These are phyloP conservation scores for Trichoderma pleuroti DNA, from an alignment of 2,329 filamentous ascomycete species.

Conservation along the genomic window DNA sequence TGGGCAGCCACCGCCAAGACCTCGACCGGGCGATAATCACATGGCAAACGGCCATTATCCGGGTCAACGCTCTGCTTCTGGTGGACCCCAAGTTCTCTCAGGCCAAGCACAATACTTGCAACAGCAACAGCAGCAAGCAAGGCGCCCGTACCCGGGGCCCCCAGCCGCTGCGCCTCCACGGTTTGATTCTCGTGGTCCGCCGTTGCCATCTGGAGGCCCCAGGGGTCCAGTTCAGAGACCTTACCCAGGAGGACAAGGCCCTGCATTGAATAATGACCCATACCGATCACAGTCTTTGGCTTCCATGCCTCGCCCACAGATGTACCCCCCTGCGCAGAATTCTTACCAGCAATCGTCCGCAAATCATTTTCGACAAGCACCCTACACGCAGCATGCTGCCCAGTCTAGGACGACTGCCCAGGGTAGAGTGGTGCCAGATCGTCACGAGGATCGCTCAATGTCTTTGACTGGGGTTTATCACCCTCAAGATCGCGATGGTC, in stretches of 20 bases:
- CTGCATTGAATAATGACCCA: conserved; percentile 77
- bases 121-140: conserved; percentile 42
- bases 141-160: conserved; percentile 45
- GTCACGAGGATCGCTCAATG: conserved; percentile 91
- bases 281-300: conserved; percentile 94
- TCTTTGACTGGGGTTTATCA: conserved; percentile 77
- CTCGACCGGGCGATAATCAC: conserved; percentile 35
- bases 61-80: conserved; percentile 50
- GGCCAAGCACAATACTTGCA: conserved; percentile 45
- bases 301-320: conserved; percentile 66
- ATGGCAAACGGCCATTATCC: conserved; percentile 52
- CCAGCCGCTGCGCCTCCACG: conserved; percentile 55
- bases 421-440: conserved; percentile 84
- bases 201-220: conserved; percentile 39
- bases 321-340: conserved; percentile 63
- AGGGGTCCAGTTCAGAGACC: conserved; percentile 53
- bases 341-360: conserved; percentile 64
- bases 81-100: conserved; percentile 45
- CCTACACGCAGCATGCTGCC: conserved; percentile 59
- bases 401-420: conserved; percentile 83
- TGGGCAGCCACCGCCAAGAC: conserved; percentile 27
- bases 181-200: conserved; percentile 57
- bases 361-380: conserved; percentile 74
- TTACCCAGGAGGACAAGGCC: conserved; percentile 59
- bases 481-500: conserved; percentile 69